Conservation (phyloP, 176 grass and related monocot genomes). For the Eleusine coracana region DNA sequence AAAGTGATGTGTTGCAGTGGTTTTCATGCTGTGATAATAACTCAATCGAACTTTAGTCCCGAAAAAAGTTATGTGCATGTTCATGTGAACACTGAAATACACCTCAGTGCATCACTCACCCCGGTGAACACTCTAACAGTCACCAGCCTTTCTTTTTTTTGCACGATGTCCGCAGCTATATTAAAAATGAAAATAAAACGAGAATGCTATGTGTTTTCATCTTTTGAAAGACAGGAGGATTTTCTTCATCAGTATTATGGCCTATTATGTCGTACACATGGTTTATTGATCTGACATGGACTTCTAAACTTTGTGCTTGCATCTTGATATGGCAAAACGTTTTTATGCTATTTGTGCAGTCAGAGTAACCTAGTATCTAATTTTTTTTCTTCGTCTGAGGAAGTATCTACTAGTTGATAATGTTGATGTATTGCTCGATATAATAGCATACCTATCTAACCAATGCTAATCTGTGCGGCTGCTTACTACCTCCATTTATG, state of each 20-base stretch:
- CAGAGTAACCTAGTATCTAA: not conserved
- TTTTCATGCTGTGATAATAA: not conserved
- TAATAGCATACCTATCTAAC: slow-evolving; percentile 19
- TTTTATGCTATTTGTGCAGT: not conserved
- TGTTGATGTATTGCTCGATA: not conserved
- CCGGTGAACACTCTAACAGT: not conserved
- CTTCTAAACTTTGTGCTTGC: not conserved
- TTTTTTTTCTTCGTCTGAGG: not conserved
- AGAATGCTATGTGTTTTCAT: not conserved
- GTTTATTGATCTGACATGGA: not conserved
- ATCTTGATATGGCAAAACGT: slow-evolving; percentile 1
- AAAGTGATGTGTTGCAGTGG: not conserved
- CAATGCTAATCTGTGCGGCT: too few relatives aligned
- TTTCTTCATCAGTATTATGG: not conserved
- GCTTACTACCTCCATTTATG: too few relatives aligned
- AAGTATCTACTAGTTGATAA: slow-evolving; percentile 9
- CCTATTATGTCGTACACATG: not conserved
- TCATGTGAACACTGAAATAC: not conserved
- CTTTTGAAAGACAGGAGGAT: not conserved
- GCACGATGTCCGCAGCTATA: too few relatives aligned
- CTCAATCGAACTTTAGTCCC: not conserved
- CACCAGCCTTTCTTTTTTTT: not conserved
- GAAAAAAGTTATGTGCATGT: too few relatives aligned
- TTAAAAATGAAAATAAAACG: too few relatives aligned
- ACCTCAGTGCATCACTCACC: not conserved